Conservation (phyloP, 1,284 basidiomycete species). For the Puccinia horiana region DNA sequence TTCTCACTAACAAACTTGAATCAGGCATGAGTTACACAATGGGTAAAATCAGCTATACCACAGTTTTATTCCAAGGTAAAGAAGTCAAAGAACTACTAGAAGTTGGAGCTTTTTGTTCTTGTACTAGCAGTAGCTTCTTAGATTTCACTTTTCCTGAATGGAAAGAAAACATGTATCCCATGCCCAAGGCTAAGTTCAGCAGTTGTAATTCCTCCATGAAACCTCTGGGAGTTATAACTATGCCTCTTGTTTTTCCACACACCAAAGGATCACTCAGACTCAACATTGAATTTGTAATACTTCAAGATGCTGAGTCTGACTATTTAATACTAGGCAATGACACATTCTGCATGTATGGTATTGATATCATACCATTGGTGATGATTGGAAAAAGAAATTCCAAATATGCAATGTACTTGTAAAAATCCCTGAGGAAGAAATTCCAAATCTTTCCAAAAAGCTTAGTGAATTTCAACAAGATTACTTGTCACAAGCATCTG, state of each 20-base stretch:
- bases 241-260: slow-evolving; percentile 1
- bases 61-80: background rate
- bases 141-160: no score
- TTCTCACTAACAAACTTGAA: background rate
- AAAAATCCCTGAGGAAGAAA: background rate
- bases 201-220: background rate
- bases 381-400: slow-evolving; percentile 11
- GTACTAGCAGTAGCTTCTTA: no score
- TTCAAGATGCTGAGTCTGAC: background rate
- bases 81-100: background rate
- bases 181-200: slow-evolving; percentile 12
- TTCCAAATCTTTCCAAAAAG: background rate
- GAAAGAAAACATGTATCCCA: background rate
- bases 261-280: background rate
- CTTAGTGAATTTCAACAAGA: background rate
- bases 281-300: background rate
- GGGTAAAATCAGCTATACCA: background rate
- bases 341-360: slow-evolving; percentile 8
- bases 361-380: slow-evolving; percentile 15
- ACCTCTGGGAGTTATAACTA: background rate
- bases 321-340: slow-evolving; percentile 14
- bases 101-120: slow-evolving; percentile 10
- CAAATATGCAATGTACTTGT: background rate
- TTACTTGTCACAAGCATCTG: background rate
- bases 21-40: background rate